phyloP scores from a whole-genome alignment of 768 basidiomycete genomes.

The Saitozyma podzolica region DNA sequence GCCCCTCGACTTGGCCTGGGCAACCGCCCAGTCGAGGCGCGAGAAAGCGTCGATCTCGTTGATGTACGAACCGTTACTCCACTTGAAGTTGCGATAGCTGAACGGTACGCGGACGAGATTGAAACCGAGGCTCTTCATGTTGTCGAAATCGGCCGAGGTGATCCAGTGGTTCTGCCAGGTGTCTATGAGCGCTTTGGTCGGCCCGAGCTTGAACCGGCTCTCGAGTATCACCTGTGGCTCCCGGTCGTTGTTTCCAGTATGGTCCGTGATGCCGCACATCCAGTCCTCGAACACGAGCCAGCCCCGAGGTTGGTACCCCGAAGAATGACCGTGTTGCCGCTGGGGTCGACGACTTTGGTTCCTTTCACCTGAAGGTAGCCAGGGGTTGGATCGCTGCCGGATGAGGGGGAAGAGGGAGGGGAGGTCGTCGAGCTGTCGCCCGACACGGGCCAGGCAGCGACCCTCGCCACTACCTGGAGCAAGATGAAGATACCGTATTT shows the following conservation, averaged over 20 bases:
- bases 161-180: slow-evolving; percentile 44
- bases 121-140: slow-evolving; percentile 34
- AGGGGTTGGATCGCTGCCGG: neutral
- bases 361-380: slow-evolving; percentile 39
- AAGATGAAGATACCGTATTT: no score
- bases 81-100: slow-evolving; percentile 33
- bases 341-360: slow-evolving; percentile 35
- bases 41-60: slow-evolving; percentile 19
- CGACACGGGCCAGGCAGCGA: no score
- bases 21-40: slow-evolving; percentile 41
- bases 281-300: slow-evolving; percentile 47
- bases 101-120: slow-evolving; percentile 43
- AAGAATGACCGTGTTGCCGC: slow-evolving; percentile 38
- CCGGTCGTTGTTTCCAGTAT: slow-evolving; percentile 34
- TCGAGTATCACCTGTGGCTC: slow-evolving; percentile 38
- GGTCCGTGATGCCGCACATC: slow-evolving; percentile 47
- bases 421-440: no score
- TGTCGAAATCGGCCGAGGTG: slow-evolving; percentile 33
- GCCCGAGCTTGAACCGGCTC: slow-evolving; percentile 30
- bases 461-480: no score
- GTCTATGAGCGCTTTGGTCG: slow-evolving; percentile 31
- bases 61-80: slow-evolving; percentile 20
- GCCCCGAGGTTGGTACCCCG: slow-evolving; percentile 42
- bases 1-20: slow-evolving; percentile 34
- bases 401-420: neutral